A percentile compares a stretch with the other conserved stretches of the same genome.
Evolutionary conservation across 371 early-diverging fungal species (phyloP).

Genomic region (Zancudomyces culisetae): DNA sequence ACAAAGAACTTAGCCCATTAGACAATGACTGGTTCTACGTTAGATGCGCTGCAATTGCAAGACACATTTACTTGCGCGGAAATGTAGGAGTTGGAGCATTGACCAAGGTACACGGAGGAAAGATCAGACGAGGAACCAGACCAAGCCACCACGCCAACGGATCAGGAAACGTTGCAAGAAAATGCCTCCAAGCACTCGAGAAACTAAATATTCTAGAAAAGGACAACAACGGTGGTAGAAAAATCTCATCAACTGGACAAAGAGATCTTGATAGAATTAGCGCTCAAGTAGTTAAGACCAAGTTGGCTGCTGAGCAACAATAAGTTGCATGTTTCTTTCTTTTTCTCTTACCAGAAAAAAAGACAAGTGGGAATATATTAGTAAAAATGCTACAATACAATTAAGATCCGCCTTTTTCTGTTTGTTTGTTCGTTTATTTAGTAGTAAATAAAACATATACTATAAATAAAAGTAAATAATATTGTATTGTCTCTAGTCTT

Average conservation of each 20-base stretch:
- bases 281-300: constrained; percentile 22
- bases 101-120: constrained; percentile 80
- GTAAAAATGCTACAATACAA: too few species aligned
- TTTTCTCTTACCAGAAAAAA: too few species aligned
- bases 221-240: constrained; percentile 67
- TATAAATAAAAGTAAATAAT: not conserved
- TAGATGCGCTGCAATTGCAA: constrained; percentile 91
- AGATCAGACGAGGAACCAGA: constrained; percentile 78
- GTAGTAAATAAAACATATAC: not conserved
- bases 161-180: constrained; percentile 85
- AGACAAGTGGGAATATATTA: too few species aligned
- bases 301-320: not conserved
- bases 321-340: too few species aligned
- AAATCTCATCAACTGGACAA: constrained; percentile 61
- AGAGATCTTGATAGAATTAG: constrained; percentile 53
- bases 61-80: constrained; percentile 89
- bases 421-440: not conserved
- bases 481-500: not conserved
- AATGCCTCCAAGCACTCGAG: constrained; percentile 91
- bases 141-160: constrained; percentile 78
- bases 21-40: constrained; percentile 98
- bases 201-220: constrained; percentile 90
- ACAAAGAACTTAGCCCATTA: constrained; percentile 91
- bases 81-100: constrained; percentile 90
- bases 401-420: not conserved